phyloP scores from a whole-genome alignment of 1,139 yeast genomes.

The Suhomyces ambrosiae region DNA sequence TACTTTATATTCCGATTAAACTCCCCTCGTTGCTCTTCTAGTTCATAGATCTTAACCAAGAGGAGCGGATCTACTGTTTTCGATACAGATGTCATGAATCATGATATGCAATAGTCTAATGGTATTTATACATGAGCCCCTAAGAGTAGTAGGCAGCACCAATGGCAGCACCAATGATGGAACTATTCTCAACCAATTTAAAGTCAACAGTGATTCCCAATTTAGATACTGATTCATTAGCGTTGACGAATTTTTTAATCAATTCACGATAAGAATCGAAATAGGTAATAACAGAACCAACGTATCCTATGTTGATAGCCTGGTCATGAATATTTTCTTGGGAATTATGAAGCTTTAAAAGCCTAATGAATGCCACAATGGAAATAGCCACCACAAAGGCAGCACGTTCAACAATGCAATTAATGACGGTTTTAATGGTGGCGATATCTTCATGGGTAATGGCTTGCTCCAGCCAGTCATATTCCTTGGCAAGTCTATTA shows the following conservation, averaged over 20 bases:
- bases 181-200: constrained; percentile 43
- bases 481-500: constrained; percentile 23
- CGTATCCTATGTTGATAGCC: constrained; percentile 42
- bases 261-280: constrained; percentile 37
- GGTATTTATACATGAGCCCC: constrained; percentile 1
- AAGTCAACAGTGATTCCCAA: constrained; percentile 39
- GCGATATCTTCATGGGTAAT: constrained; percentile 30
- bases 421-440: constrained; percentile 30
- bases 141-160: constrained; percentile 43
- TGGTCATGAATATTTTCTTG: constrained; percentile 18
- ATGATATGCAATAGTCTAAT: constrained; percentile 8
- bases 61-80: too few species aligned
- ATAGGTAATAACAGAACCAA: constrained; percentile 45
- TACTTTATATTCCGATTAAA: too few species aligned
- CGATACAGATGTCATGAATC: constrained; percentile 6
- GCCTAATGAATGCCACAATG: constrained; percentile 38
- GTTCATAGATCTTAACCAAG: too few species aligned
- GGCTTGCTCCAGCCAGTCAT: constrained; percentile 24
- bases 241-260: constrained; percentile 34
- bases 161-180: constrained; percentile 51
- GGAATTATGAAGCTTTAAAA: constrained; percentile 35
- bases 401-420: constrained; percentile 38
- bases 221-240: constrained; percentile 27
- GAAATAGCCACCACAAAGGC: constrained; percentile 45
- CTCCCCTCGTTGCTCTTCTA: too few species aligned